Base-by-base conservation (phyloP, 495 filamentous ascomycete species). In the Immersiella caudata region DNA sequence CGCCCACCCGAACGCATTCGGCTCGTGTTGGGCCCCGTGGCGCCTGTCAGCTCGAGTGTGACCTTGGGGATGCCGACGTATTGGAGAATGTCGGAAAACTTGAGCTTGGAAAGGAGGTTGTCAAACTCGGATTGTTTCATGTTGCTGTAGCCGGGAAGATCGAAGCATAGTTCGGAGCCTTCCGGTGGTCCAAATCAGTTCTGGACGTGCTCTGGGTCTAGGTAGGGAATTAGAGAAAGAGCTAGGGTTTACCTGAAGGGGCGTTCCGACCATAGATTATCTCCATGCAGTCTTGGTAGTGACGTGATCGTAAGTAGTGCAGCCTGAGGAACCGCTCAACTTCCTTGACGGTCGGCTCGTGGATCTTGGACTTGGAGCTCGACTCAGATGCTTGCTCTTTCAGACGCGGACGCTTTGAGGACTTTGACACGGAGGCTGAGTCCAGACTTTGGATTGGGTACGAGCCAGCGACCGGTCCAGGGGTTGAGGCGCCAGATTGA, bases 51-150 rank as follows among this genome's bases (percentile, higher is more conserved):
- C 5, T 67, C 62, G 22, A 69, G 29, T 27, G 26, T 54, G n/a
- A 71, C 5, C 16, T 66, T 52, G 25, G 69, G 73, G 2, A 75
- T 57, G 4, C 51, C 60, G 16, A 75, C 71, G 51, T 70, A 75
- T 62, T 71, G 69, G 1, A 75, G 62, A 24, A 68, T 60, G 22
- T 65, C 64, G 8, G 71, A 67, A 36, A 75, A 70, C 1, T 65
- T 65, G 21, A 75, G 60, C 26, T 71, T 64, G 0, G 49, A 20
- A 11, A 69, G 22, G 18, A 60, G 50, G 1, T 58, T 55, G 20
- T 54, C 33, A 12, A 57, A 29, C 9, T 26, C 55, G 0, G 24
- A 1, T 11, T 16, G 16, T 22, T 25, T 57, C 12, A 57, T 57
- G 55, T 6, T 29, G 22, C 24, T 18, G 11, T 18, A 29, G 7